Conservation (phyloP, 169 alveolate genomes). For the Theileria sp. region DNA sequence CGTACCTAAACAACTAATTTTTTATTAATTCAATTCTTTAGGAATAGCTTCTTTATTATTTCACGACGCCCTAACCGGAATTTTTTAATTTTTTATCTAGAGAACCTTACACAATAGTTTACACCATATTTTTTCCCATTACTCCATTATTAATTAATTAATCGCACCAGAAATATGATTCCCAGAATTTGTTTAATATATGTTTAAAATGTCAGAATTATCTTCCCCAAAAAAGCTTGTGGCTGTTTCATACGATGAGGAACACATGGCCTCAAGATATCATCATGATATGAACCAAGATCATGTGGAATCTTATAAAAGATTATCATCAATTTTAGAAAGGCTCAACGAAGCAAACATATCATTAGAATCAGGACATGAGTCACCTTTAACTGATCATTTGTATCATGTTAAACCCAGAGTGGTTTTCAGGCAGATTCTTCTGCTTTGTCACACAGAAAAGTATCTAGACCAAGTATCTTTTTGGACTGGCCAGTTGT, state of each 20-base stretch:
- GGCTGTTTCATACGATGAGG: conserved; percentile 45
- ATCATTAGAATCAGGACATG: not conserved
- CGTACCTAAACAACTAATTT: not conserved
- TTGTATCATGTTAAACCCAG: conserved; percentile 4
- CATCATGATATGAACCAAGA: conserved; percentile 19
- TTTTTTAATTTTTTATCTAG: not conserved
- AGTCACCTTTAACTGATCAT: not conserved
- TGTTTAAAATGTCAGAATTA: not conserved
- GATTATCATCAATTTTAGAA: conserved; percentile 35
- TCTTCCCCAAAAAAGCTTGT: not conserved
- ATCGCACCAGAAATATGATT: not conserved
- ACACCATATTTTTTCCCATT: conserved; percentile 12
- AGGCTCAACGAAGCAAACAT: conserved; percentile 7
- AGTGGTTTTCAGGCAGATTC: conserved; percentile 6
- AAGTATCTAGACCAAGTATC: conserved; percentile 14
- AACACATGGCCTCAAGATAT: conserved; percentile 21
- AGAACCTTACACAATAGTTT: not conserved
- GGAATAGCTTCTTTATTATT: conserved; percentile 24
- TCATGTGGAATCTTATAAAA: conserved; percentile 36
- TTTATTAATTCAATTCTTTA: conserved; percentile 4
- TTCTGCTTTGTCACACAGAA: conserved; percentile 40
- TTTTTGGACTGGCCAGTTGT: conserved; percentile 14
- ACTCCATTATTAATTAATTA: not conserved
- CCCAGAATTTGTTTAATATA: not conserved
- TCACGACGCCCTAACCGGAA: conserved; percentile 18